Evolutionary conservation across 805 yeast species (phyloP).

Genomic region (Candida pseudofarinosa): DNA sequence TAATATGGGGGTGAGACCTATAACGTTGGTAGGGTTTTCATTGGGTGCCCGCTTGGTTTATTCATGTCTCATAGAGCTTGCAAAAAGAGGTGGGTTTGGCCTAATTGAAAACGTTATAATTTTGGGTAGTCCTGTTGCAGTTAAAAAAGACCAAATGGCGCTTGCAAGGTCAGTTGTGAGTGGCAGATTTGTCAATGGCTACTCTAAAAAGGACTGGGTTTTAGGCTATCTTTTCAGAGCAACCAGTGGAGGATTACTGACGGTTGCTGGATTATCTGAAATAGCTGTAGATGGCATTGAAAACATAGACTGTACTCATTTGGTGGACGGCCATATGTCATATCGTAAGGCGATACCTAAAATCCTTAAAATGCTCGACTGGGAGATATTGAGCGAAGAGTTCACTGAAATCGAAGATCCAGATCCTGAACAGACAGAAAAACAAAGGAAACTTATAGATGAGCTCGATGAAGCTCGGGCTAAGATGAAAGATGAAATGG

Average conservation of each 20-base stretch:
- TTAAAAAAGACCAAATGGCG: conserved; percentile 70
- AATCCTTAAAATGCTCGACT: conserved; percentile 61
- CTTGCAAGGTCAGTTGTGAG: conserved; percentile 82
- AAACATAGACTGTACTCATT: conserved; percentile 80
- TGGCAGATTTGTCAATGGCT: conserved; percentile 88
- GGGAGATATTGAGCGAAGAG: conserved; percentile 84
- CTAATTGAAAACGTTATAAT: conserved; percentile 82
- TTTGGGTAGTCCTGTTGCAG: conserved; percentile 86
- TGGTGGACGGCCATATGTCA: conserved; percentile 95
- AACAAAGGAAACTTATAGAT: conserved; percentile 73
- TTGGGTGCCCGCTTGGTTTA: conserved; percentile 89
- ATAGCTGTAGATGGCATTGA: conserved; percentile 63
- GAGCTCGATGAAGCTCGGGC: conserved; percentile 87
- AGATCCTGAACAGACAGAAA: conserved; percentile 79
- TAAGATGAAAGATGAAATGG: conserved; percentile 46
- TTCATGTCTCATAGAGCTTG: conserved; percentile 83
- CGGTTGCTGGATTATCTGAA: conserved; percentile 88
- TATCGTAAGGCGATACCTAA: conserved; percentile 92
- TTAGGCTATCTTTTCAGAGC: conserved; percentile 93
- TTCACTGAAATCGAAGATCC: conserved; percentile 96
- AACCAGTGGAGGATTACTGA: conserved; percentile 86
- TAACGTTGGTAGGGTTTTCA: conserved; percentile 89
- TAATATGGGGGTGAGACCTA: conserved; percentile 88
- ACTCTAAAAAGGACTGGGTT: conserved; percentile 91
- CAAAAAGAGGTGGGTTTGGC: conserved; percentile 82